A percentile compares a stretch with the other conserved stretches of the same genome.
These are phyloP conservation scores for Suillus weaverae DNA, from an alignment of 768 basidiomycete genomes.

Conservation along the genomic window DNA sequence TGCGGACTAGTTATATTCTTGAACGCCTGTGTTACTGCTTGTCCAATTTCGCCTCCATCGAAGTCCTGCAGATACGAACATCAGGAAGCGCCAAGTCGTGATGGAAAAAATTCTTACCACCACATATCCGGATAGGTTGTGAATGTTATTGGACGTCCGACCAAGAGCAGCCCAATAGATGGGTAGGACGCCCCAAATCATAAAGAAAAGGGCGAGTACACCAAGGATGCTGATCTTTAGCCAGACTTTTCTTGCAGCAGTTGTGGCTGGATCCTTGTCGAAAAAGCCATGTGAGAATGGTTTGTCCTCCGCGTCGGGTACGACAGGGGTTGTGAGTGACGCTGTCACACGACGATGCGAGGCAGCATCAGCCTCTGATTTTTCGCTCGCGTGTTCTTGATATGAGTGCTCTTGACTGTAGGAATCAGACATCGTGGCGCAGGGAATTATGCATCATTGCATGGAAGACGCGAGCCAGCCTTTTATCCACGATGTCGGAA, in stretches of 20 bases:
- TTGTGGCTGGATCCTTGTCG: conserved; percentile 29
- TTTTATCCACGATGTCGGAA: not conserved
- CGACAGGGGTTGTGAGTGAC: conserved; percentile 12
- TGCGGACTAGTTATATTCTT: conserved; percentile 27
- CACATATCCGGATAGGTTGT: conserved; percentile 54
- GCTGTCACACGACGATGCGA: not conserved
- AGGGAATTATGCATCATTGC: not conserved
- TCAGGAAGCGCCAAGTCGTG: not conserved
- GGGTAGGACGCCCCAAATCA: conserved; percentile 50
- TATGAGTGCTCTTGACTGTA: not conserved
- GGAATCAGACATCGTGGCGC: not conserved
- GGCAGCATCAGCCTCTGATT: not conserved
- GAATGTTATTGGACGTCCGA: conserved; percentile 37
- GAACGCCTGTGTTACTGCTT: conserved; percentile 42
- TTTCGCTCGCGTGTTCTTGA: not conserved
- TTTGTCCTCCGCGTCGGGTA: conserved; percentile 2
- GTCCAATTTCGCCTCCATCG: conserved; percentile 55
- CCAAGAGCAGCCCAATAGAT: conserved; percentile 65
- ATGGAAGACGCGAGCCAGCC: not conserved
- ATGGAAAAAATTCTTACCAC: conserved; percentile 41
- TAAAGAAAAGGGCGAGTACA: conserved; percentile 37
- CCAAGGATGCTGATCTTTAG: conserved; percentile 40
- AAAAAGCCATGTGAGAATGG: conserved; percentile 32
- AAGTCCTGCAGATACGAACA: conserved; percentile 46
- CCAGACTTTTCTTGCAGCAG: conserved; percentile 39